These are phyloP conservation scores for Spathaspora gorwiae DNA, from an alignment of 805 yeast genomes.

Conservation along the genomic window DNA sequence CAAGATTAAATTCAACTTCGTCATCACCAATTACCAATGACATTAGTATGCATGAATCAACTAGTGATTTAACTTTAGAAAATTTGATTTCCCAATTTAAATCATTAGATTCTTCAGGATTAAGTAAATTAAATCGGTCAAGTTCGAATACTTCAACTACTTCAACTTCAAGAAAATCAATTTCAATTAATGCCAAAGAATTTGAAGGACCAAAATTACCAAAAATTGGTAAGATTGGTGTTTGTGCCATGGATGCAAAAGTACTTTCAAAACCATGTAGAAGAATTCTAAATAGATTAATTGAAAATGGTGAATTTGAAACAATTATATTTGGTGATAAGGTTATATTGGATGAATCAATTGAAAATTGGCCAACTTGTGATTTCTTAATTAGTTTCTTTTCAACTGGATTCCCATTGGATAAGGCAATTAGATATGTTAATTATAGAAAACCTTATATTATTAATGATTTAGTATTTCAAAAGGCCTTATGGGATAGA, in stretches of 20 bases:
- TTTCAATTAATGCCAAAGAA: slow-evolving; percentile 19
- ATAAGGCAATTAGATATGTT: slow-evolving; percentile 89
- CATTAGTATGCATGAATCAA: neutral
- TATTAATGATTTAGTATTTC: slow-evolving; percentile 85
- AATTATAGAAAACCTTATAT: slow-evolving; percentile 84
- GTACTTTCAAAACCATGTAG: slow-evolving; percentile 95
- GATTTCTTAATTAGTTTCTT: slow-evolving; percentile 91
- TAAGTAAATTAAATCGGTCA: slow-evolving; percentile 27
- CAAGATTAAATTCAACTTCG: slow-evolving; percentile 11
- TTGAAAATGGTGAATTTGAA: slow-evolving; percentile 93
- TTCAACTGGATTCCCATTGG: slow-evolving; percentile 93
- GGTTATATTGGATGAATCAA: slow-evolving; percentile 86
- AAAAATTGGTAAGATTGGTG: slow-evolving; percentile 89
- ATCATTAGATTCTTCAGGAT: slow-evolving; percentile 1
- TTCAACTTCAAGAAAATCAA: slow-evolving; percentile 27
- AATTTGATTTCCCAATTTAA: slow-evolving; percentile 3
- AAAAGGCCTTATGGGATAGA: slow-evolving; percentile 96
- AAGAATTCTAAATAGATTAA: slow-evolving; percentile 78
- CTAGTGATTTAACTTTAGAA: neutral
- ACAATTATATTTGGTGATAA: slow-evolving; percentile 96
- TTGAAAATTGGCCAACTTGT: slow-evolving; percentile 99
- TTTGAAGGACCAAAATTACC: slow-evolving; percentile 49
- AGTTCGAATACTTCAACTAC: slow-evolving; percentile 31
- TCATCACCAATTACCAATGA: slow-evolving; percentile 1
- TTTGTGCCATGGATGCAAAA: slow-evolving; percentile 98